Conservation (phyloP, 331 rosid species). For the Prunus yedoensis region DNA sequence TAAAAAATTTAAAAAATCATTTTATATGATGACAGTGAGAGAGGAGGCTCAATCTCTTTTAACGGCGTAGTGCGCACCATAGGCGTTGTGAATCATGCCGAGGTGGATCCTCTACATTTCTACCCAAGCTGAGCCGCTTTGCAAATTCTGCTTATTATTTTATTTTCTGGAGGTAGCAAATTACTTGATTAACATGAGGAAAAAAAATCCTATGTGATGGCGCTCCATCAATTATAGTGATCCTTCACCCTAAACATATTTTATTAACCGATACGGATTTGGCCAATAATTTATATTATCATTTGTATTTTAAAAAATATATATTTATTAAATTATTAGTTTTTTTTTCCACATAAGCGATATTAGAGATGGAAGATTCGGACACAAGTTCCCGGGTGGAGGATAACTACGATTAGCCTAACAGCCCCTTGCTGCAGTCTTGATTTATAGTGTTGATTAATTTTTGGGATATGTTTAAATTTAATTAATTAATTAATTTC, state of each 20-base stretch:
- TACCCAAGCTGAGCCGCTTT: constrained; percentile 24
- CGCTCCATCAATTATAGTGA: too few species aligned
- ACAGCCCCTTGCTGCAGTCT: too few species aligned
- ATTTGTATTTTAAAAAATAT: fast-evolving
- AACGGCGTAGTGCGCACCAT: constrained; percentile 28
- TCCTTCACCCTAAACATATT: too few species aligned
- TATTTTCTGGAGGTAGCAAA: neutral
- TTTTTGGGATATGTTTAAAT: neutral
- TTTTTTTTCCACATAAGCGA: too few species aligned
- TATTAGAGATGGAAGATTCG: too few species aligned
- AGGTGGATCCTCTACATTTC: constrained; percentile 29
- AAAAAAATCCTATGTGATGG: neutral
- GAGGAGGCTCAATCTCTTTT: constrained; percentile 11
- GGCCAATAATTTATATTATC: too few species aligned
- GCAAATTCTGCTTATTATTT: neutral
- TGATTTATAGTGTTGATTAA: neutral
- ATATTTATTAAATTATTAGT: too few species aligned
- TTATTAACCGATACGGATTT: too few species aligned
- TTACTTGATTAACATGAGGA: neutral
- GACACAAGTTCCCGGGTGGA: too few species aligned
- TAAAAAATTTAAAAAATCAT: neutral
- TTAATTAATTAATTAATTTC: constrained; percentile 5
- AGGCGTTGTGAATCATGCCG: constrained; percentile 21
- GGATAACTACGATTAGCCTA: too few species aligned
- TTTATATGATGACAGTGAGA: neutral